Base-by-base conservation (phyloP, 2,329 filamentous ascomycete species). In the Claviceps cyperi region DNA sequence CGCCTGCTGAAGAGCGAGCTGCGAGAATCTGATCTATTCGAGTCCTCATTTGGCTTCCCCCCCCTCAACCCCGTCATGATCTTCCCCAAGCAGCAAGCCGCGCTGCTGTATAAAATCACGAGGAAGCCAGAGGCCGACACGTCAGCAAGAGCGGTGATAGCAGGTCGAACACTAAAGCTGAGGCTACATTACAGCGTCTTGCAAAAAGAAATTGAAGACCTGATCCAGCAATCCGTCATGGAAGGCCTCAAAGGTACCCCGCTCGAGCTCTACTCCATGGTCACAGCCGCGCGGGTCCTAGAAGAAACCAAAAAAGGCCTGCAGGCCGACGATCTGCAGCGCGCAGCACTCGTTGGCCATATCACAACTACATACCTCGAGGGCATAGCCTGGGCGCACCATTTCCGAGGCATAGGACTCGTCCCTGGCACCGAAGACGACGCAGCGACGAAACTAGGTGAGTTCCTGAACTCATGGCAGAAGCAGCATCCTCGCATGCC, bases 61-160 rank as follows among this genome's bases (percentile, higher is more conserved):
- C 70, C 78, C 6, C 67, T 64, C 57, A 74, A 66, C 49, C 70
- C 69, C 17, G 68, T 86, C 15, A 69, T 83, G 44, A 75, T 95
- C 3, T 94, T 91, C 58, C 79, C 84, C 0, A 84, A 84, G 55
- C 87, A 95, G 58, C 86, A 91, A 0, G 83, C 86, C 1, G 86
- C 83, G 14, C 66, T 95, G 9, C 69, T 91, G 0, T 95, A 94
- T 68, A 87, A 83, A 60, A 84, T 96, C 49, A 78, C 66, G 0
- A 76, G 79, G 40, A 83, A 78, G 51, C 56, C 66, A 13, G 59
- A 55, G 1, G 60, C 64, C 14, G 67, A 66, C 52, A 64, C 62
- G 1, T 61, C 60, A 19, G 57, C 59, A 3, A 56, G 56, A 14
- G 49, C 55, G 0, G 58, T 14, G 9, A 19, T 5, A 22, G n/a